phyloP scores from a whole-genome alignment of 2,329 filamentous ascomycete genomes.

The Apiospora kogelbergensis region DNA sequence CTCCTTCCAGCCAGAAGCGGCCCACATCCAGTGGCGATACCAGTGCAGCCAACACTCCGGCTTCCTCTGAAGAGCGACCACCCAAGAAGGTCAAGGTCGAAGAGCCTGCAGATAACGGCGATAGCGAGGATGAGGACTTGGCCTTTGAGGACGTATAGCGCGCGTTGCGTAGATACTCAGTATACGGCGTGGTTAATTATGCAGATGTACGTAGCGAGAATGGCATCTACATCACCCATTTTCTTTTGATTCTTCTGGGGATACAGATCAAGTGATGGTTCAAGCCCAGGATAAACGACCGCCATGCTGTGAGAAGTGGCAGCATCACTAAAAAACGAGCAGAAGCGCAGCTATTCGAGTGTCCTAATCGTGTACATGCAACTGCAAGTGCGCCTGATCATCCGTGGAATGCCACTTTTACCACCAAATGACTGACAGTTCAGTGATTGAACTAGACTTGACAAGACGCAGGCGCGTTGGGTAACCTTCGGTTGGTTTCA shows the following conservation, averaged over 20 bases:
- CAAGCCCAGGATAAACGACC: no score
- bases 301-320: no score
- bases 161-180: background rate
- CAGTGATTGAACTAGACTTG: no score
- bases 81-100: constrained; percentile 55
- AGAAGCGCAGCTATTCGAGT: no score
- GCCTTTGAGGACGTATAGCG: constrained; percentile 47
- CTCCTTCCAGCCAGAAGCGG: constrained; percentile 29
- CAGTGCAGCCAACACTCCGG: constrained; percentile 31
- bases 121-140: constrained; percentile 40
- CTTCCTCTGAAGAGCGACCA: constrained; percentile 39
- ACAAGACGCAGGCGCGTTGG: background rate
- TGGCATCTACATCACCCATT: background rate
- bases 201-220: background rate
- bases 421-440: no score
- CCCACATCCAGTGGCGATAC: constrained; percentile 29
- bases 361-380: no score
- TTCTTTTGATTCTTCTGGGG: no score
- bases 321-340: no score
- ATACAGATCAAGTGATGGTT: no score
- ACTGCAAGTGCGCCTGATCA: no score
- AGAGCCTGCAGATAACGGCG: constrained; percentile 33
- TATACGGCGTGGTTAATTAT: background rate
- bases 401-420: no score
- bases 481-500: background rate